These are phyloP conservation scores for Curvularia lunata DNA, from an alignment of 2,329 filamentous ascomycete species.

Conservation along the genomic window DNA sequence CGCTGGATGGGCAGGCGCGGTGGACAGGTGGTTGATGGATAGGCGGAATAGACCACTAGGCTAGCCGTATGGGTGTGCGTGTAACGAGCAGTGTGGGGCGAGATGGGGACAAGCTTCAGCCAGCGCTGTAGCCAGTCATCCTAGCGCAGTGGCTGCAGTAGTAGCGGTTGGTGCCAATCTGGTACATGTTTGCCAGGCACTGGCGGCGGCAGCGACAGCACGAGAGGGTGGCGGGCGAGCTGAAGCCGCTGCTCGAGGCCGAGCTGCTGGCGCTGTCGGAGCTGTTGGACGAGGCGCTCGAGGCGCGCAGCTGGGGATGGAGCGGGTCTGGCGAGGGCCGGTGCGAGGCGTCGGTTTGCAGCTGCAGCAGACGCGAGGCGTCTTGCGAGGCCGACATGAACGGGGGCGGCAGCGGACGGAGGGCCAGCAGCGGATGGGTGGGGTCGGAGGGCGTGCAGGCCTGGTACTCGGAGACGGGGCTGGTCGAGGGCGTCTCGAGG, in stretches of 20 bases:
- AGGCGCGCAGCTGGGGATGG: constrained; percentile 29
- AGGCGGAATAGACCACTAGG: neutral
- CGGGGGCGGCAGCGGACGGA: constrained; percentile 23
- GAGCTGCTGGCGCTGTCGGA: constrained; percentile 20
- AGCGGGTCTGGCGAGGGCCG: constrained; percentile 38
- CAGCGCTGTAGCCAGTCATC: constrained; percentile 48
- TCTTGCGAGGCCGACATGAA: constrained; percentile 35
- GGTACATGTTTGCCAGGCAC: constrained; percentile 43
- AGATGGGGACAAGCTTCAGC: constrained; percentile 30
- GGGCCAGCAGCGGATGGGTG: constrained; percentile 46
- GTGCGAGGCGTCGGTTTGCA: constrained; percentile 49
- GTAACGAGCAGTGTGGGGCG: neutral
- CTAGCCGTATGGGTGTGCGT: constrained; percentile 1
- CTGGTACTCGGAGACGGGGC: constrained; percentile 33
- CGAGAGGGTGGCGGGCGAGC: constrained; percentile 29
- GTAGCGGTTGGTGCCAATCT: constrained; percentile 49
- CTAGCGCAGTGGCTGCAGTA: constrained; percentile 51
- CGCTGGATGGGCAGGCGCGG: neutral
- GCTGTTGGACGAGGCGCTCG: constrained; percentile 15
- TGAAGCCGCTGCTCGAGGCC: constrained; percentile 21
- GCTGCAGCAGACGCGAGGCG: constrained; percentile 47
- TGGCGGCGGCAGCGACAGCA: constrained; percentile 48
- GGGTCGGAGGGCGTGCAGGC: constrained; percentile 38
- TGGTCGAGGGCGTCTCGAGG: constrained; percentile 38
- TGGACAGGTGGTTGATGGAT: neutral